phyloP scores from a whole-genome alignment of 495 filamentous ascomycete genomes.

The Trichoderma virens region DNA sequence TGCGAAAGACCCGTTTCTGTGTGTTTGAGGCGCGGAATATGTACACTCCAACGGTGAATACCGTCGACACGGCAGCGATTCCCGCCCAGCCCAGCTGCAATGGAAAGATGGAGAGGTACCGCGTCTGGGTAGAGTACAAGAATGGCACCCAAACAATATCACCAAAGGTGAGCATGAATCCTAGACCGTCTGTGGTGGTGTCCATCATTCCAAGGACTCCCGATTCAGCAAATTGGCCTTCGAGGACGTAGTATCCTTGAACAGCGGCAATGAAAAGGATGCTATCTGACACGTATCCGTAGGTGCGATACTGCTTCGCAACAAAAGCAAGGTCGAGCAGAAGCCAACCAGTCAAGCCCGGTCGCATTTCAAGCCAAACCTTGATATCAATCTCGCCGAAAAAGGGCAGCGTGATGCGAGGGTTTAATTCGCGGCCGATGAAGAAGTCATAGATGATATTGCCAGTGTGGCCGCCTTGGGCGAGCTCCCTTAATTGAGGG shows the following conservation, averaged over 20 bases:
- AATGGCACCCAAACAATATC: conserved; percentile 94
- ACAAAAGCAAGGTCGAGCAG: conserved; percentile 79
- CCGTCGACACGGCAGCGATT: conserved; percentile 52
- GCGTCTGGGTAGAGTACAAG: conserved; percentile 73
- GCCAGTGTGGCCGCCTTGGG: conserved; percentile 71
- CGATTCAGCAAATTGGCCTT: conserved; percentile 79
- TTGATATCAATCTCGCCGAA: conserved; percentile 87
- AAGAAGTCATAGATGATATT: conserved; percentile 94
- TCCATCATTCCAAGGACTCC: conserved; percentile 94
- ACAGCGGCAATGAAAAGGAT: conserved; percentile 74
- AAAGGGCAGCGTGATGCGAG: conserved; percentile 69
- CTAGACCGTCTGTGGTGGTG: conserved; percentile 89
- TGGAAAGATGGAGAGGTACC: conserved; percentile 84
- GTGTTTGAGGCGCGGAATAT: conserved; percentile 91
- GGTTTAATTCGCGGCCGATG: conserved; percentile 95
- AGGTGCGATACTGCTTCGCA: conserved; percentile 76
- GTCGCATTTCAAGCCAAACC: conserved; percentile 80
- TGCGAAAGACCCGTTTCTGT: conserved; percentile 92
- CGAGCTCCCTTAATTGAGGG: conserved; percentile 63
- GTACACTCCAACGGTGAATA: conserved; percentile 64
- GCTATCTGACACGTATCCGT: conserved; percentile 77
- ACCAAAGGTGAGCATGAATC: conserved; percentile 90
- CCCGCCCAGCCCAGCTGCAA: conserved; percentile 62
- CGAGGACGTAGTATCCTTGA: conserved; percentile 79
- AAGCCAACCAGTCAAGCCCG: conserved; percentile 85